Base-by-base conservation (phyloP, 768 basidiomycete species). In the Albatrellus ellisii region DNA sequence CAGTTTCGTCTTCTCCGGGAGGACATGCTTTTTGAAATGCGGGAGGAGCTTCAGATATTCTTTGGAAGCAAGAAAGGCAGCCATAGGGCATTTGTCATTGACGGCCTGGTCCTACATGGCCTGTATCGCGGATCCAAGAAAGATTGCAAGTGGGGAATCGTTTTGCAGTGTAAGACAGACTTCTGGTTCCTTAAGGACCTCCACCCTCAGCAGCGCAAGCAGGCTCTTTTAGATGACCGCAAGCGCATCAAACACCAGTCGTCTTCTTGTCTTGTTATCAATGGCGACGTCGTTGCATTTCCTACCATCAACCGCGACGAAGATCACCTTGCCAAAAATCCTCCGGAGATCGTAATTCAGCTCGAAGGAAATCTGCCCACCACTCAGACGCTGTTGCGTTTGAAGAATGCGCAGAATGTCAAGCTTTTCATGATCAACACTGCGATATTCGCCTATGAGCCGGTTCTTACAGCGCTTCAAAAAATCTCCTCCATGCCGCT, bases 1-100 rank as follows among this genome's bases (percentile, higher is more conserved):
- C 75, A 76, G 39, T 82, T 77, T 53, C 69, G 80, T 7, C 61
- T 82, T 14, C 54, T 79, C 8, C 59, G 80, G 6, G 79, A 79
- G 48, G 78, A 77, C 37, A 74, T 77, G 72, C 40, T 79, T 2
- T 59, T 66, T 43, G 72, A 76, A 44, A 62, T 79, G 37, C 63
- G 63, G 18, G 77, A 79, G 9, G 75, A 77, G 46, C 49, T 78
- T 9, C 64, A 67, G 44, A 59, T 69, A 8, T 62, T 57, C 2
- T 48, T 62, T 1, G 52, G 54, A 6, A 53, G 62, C 54, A 64
- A 68, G 49, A 65, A 67, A 45, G 65, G 67, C 0, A 26, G 47
- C 17, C 56, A 56, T 24, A 62, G 68, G 2, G 69, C 65, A 2
- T 42, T 62, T 2, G 51, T 56, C 24, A 47, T 73, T 26, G 59